Percentiles rank a stretch among this genome's conserved stretches.
Conservation (phyloP, 2,329 filamentous ascomycete genomes). For the Leptographium flavum region DNA sequence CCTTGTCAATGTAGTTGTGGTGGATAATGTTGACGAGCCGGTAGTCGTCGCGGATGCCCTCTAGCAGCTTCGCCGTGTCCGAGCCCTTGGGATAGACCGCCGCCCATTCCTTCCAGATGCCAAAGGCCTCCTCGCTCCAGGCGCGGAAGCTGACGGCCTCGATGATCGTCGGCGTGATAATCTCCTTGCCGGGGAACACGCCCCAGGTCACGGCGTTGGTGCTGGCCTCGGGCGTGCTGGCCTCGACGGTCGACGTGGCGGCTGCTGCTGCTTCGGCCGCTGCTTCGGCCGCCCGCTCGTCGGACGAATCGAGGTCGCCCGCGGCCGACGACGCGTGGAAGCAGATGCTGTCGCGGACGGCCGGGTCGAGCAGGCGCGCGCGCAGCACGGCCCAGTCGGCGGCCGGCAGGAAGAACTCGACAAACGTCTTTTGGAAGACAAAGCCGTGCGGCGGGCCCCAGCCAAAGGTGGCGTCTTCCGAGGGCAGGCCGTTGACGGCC, state of each 20-base stretch:
- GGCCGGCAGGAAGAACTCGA: slow-evolving; percentile 80
- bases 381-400: slow-evolving; percentile 57
- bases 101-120: slow-evolving; percentile 90
- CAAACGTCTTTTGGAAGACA: slow-evolving; percentile 96
- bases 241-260: slow-evolving; percentile 18
- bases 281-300: too few relatives aligned
- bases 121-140: slow-evolving; percentile 92
- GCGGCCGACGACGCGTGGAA: slow-evolving; percentile 75
- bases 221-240: slow-evolving; percentile 24
- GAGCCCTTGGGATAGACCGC: slow-evolving; percentile 69
- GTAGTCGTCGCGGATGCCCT: slow-evolving; percentile 49
- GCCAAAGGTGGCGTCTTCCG: slow-evolving; percentile 66
- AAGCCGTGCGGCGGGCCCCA: slow-evolving; percentile 91
- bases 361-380: slow-evolving; percentile 40
- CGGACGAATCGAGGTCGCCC: slow-evolving; percentile 66
- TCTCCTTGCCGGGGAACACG: slow-evolving; percentile 96
- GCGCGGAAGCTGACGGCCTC: slow-evolving; percentile 95
- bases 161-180: slow-evolving; percentile 95
- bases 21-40: slow-evolving; percentile 91
- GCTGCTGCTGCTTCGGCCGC: slow-evolving; percentile 11
- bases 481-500: slow-evolving; percentile 73
- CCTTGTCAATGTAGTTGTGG: slow-evolving; percentile 57
- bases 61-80: slow-evolving; percentile 57
- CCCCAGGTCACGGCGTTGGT: slow-evolving; percentile 98
- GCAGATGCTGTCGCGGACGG: slow-evolving; percentile 53